Evolutionary conservation across 192 early-diverging fungal genomes (phyloP).

Genomic region (Backusella tarrabulga): DNA sequence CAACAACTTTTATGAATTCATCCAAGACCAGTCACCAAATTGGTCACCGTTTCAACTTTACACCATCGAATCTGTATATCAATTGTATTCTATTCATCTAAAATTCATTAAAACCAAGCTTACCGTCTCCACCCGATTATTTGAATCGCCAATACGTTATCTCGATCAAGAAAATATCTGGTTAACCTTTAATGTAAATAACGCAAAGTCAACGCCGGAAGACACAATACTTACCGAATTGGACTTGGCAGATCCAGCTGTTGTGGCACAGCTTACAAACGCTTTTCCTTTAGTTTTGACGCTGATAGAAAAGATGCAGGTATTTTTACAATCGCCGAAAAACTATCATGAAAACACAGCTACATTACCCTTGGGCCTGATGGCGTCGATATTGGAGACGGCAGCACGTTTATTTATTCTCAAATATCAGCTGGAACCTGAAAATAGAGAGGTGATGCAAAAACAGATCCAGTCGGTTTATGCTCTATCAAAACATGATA

Average conservation of each 20-base stretch:
- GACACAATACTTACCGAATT: not conserved
- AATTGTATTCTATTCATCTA: constrained; percentile 3
- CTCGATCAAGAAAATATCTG: not conserved
- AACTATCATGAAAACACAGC: not conserved
- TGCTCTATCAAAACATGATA: not conserved
- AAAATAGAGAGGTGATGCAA: not conserved
- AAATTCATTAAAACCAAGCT: constrained; percentile 6
- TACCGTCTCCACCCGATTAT: not conserved
- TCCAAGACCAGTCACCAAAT: not conserved
- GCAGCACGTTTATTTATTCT: not conserved
- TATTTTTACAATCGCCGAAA: not conserved
- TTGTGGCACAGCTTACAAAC: not conserved
- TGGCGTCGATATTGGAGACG: not conserved
- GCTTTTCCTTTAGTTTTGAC: not conserved
- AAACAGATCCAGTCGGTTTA: not conserved
- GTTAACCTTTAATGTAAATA: not conserved
- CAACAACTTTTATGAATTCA: not conserved
- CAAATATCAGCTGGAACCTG: constrained; percentile 2
- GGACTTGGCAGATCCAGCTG: not conserved
- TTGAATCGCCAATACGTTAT: not conserved
- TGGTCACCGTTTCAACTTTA: constrained; percentile 1
- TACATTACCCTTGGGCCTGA: not conserved
- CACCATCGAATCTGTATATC: not conserved
- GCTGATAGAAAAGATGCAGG: not conserved
- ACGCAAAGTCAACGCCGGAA: not conserved